These are phyloP conservation scores for Cryphonectria carpinicola DNA, from an alignment of 2,329 filamentous ascomycete genomes.

Conservation along the genomic window DNA sequence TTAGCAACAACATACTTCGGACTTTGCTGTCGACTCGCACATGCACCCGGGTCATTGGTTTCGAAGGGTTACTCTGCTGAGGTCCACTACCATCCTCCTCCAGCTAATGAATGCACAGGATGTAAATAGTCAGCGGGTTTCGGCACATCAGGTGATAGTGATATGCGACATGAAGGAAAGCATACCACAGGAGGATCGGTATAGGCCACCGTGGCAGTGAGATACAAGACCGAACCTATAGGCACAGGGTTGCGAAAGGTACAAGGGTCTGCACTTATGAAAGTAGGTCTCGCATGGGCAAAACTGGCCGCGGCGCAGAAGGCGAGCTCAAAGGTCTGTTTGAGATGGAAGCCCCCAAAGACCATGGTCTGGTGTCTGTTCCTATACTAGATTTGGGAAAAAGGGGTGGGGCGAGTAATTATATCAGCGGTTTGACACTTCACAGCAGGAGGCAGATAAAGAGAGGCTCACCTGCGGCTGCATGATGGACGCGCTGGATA, in stretches of 20 bases:
- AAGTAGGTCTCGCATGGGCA: constrained; percentile 69
- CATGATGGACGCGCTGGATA: constrained; percentile 70
- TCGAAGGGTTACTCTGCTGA: constrained; percentile 32
- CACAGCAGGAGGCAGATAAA: too few relatives aligned
- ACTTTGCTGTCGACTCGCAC: constrained; percentile 75
- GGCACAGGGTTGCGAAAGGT: constrained; percentile 78
- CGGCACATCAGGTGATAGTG: too few relatives aligned
- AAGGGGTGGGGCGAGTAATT: background rate
- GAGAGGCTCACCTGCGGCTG: constrained; percentile 56
- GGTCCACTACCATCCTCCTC: constrained; percentile 53
- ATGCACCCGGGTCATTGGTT: constrained; percentile 58
- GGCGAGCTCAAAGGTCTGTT: constrained; percentile 75
- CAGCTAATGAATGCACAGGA: constrained; percentile 23
- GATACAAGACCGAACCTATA: constrained; percentile 73
- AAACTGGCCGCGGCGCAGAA: constrained; percentile 76
- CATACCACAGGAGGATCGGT: constrained; percentile 60
- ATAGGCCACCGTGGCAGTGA: constrained; percentile 73
- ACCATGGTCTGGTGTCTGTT: constrained; percentile 73
- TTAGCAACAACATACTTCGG: constrained; percentile 38
- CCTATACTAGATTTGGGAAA: constrained; percentile 13
- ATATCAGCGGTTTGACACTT: background rate
- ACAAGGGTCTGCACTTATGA: constrained; percentile 73
- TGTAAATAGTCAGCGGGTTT: constrained; percentile 8
- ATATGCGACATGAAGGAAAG: background rate
- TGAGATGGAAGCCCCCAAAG: constrained; percentile 75